A percentile compares a stretch with the other conserved stretches of the same genome.
Conservation (phyloP, 2,329 filamentous ascomycete genomes). For the Aureobasidium zeae region DNA sequence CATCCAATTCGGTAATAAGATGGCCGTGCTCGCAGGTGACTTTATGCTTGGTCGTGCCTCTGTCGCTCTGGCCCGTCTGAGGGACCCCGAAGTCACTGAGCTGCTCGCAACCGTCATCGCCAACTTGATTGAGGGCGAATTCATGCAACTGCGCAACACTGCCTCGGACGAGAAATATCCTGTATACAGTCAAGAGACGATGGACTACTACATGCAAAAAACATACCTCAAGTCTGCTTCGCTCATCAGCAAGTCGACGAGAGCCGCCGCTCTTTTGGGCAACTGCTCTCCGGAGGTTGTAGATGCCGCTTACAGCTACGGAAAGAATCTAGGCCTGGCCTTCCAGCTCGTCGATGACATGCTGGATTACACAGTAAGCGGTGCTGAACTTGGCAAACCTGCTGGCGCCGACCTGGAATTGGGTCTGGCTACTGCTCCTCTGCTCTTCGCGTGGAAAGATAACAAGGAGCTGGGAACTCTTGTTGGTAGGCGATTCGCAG, state of each 20-base stretch:
- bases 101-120: slow-evolving; percentile 92
- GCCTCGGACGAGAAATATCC: slow-evolving; percentile 77
- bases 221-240: slow-evolving; percentile 96
- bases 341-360: slow-evolving; percentile 98
- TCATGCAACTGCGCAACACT: slow-evolving; percentile 99
- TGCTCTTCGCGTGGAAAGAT: slow-evolving; percentile 83
- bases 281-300: slow-evolving; percentile 68
- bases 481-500: slow-evolving; percentile 82
- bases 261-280: slow-evolving; percentile 78
- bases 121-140: slow-evolving; percentile 95
- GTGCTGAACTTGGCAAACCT: slow-evolving; percentile 81
- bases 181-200: slow-evolving; percentile 75
- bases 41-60: slow-evolving; percentile 90
- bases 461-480: slow-evolving; percentile 74
- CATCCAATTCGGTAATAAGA: slow-evolving; percentile 95
- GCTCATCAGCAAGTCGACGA: slow-evolving; percentile 91
- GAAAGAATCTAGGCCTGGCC: slow-evolving; percentile 84
- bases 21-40: slow-evolving; percentile 96
- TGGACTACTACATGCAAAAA: slow-evolving; percentile 93
- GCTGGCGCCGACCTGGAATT: slow-evolving; percentile 89
- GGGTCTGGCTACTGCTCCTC: slow-evolving; percentile 82
- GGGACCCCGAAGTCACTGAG: slow-evolving; percentile 91
- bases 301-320: slow-evolving; percentile 84
- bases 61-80: slow-evolving; percentile 78
- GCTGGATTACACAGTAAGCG: slow-evolving; percentile 88